phyloP scores from a whole-genome alignment of 2,329 filamentous ascomycete genomes.

The Pseudogymnoascus sp. region DNA sequence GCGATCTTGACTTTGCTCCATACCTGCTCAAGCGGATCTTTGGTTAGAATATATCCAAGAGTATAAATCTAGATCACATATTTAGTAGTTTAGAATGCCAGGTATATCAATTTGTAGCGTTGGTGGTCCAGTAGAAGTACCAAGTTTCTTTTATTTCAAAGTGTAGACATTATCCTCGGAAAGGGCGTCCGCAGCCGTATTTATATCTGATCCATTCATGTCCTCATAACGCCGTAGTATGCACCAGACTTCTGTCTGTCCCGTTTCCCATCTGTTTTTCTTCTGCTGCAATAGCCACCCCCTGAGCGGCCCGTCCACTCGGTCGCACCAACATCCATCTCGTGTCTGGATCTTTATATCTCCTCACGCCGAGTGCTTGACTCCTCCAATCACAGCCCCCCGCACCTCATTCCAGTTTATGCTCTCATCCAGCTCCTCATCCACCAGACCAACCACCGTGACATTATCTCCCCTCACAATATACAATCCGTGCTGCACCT shows the following conservation, averaged over 20 bases:
- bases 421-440: constrained; percentile 78
- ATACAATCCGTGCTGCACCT: constrained; percentile 80
- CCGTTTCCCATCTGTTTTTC: constrained; percentile 6
- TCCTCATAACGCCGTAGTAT: constrained; percentile 27
- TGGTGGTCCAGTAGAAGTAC: background rate
- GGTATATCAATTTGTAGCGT: background rate
- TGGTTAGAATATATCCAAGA: constrained; percentile 24
- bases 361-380: constrained; percentile 58
- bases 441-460: constrained; percentile 78
- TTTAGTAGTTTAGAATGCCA: constrained; percentile 1
- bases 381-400: constrained; percentile 73
- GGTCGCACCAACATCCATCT: background rate
- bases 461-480: constrained; percentile 93
- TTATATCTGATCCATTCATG: constrained; percentile 11
- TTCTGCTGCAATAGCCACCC: background rate
- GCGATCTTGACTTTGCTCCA: constrained; percentile 57
- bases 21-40: constrained; percentile 61
- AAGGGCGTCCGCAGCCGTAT: background rate
- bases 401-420: constrained; percentile 92
- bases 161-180: background rate
- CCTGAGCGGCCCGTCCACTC: background rate
- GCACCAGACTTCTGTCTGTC: constrained; percentile 18
- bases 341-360: background rate
- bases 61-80: background rate
- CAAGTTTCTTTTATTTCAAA: background rate